Base-by-base conservation (phyloP, 352 stramenopile genomes). In the Elongisporangium prolatum region DNA sequence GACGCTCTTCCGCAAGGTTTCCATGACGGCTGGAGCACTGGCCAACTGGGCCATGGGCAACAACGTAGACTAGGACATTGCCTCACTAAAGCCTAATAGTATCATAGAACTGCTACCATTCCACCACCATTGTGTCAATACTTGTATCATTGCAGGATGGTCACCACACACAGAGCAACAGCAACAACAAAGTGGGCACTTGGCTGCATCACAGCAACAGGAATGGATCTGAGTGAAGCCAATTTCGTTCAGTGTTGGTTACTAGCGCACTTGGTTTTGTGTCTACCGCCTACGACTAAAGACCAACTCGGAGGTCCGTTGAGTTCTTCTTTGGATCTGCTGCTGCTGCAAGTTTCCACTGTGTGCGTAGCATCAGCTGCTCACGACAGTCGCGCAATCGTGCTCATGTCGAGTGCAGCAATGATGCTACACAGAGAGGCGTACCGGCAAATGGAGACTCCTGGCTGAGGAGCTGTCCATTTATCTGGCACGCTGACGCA, bases 401-500 rank as follows among this genome's bases (percentile, higher is more conserved):
- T 44, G 10, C 17, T 44, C 34, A 44, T 44, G 34, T 6, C 10
- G 34, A 44, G 8, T 17, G 34, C 10, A 11, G 34, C 11, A 4
- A 44, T 44, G 11, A 1, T 4, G 34, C 34, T 44, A 44, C 34
- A 44, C 34, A 3, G 34, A 44, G 34, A 44, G 34, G 34, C 34
- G 34, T 44, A 44, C 34, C 34, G 34, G 34, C 34, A 44, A 44
- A 44, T 44, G 34, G 34, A 44, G 34, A 44, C 34, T 44, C 34
- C 34, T 44, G 34, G 10, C 34, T 44, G 17, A 44, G 34, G 34
- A 44, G 34, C 34, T 3, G 21, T 50, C 44, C 59, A 77, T 84
- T 97, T 98, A 99, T 95, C 96, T 98, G 70, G 96, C 96, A 82
- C 96, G 95, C 89, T 98, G 94, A 79, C 96, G 93, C 96, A 99